Percentiles rank a stretch among this genome's conserved stretches.
These are phyloP conservation scores for Mycena capillaripes DNA, from an alignment of 768 basidiomycete genomes.

Conservation along the genomic window DNA sequence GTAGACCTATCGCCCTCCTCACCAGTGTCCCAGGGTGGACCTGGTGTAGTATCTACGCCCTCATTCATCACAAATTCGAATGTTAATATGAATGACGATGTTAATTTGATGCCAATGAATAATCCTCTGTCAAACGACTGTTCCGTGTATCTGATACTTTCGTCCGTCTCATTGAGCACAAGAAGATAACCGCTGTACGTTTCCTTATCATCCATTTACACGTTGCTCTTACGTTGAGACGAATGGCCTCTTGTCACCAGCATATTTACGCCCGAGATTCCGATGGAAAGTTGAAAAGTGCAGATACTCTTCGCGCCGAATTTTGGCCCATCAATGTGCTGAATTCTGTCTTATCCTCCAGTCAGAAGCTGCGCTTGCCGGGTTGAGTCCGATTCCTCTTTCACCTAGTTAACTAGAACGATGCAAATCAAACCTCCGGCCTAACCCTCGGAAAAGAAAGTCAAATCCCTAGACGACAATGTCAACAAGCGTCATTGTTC, in stretches of 20 bases:
- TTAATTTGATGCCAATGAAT: neutral
- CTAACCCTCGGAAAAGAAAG: conserved; percentile 2
- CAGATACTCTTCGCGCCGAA: neutral
- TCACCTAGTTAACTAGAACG: neutral
- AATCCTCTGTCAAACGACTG: neutral
- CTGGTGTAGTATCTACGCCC: neutral
- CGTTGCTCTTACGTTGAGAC: neutral
- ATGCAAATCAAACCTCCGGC: neutral
- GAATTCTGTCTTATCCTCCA: conserved; percentile 2
- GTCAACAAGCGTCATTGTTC: neutral
- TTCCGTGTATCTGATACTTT: neutral
- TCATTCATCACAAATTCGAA: neutral
- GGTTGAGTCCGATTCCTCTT: neutral
- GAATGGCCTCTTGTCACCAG: neutral
- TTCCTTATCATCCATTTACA: neutral
- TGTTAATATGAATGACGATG: neutral
- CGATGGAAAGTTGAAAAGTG: neutral
- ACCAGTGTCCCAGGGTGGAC: neutral
- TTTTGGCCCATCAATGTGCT: conserved; percentile 6
- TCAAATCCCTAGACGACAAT: neutral
- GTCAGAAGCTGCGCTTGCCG: conserved; percentile 6
- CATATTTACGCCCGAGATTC: neutral
- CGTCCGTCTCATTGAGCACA: neutral
- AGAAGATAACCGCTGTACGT: neutral
- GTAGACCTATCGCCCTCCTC: neutral